Conservation (phyloP, 192 early-diverging fungal species). For the Chytriomyces sp. region DNA sequence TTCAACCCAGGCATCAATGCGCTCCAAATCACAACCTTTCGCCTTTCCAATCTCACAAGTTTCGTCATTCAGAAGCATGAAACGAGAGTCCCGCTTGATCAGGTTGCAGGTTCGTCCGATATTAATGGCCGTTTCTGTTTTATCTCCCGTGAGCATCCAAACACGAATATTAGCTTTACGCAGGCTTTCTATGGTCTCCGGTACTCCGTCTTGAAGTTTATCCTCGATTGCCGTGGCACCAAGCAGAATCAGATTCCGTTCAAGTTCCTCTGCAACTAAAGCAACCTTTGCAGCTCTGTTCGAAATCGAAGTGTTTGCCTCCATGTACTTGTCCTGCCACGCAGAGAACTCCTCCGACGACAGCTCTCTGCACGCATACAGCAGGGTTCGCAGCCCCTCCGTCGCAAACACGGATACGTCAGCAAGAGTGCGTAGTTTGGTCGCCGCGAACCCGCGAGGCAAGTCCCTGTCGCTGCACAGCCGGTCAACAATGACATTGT, state of each 20-base stretch:
- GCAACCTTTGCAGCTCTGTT: slow-evolving; percentile 80
- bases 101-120: slow-evolving; percentile 82
- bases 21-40: background rate
- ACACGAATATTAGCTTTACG: slow-evolving; percentile 77
- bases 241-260: slow-evolving; percentile 70
- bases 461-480: slow-evolving; percentile 45
- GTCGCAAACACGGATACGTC: slow-evolving; percentile 42
- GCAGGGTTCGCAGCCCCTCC: slow-evolving; percentile 78
- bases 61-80: slow-evolving; percentile 41
- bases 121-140: slow-evolving; percentile 86
- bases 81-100: slow-evolving; percentile 56
- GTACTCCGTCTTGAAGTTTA: slow-evolving; percentile 80
- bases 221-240: slow-evolving; percentile 90
- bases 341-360: slow-evolving; percentile 71
- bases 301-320: slow-evolving; percentile 72
- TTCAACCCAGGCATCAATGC: slow-evolving; percentile 8
- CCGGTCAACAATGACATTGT: slow-evolving; percentile 48
- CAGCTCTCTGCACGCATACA: slow-evolving; percentile 77
- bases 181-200: slow-evolving; percentile 81
- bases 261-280: slow-evolving; percentile 74
- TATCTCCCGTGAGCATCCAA: slow-evolving; percentile 92
- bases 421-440: slow-evolving; percentile 25
- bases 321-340: slow-evolving; percentile 73
- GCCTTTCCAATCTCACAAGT: background rate
- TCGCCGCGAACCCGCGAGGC: background rate